Conservation (phyloP, 2,329 filamentous ascomycete genomes). For the Xylaria sp. region DNA sequence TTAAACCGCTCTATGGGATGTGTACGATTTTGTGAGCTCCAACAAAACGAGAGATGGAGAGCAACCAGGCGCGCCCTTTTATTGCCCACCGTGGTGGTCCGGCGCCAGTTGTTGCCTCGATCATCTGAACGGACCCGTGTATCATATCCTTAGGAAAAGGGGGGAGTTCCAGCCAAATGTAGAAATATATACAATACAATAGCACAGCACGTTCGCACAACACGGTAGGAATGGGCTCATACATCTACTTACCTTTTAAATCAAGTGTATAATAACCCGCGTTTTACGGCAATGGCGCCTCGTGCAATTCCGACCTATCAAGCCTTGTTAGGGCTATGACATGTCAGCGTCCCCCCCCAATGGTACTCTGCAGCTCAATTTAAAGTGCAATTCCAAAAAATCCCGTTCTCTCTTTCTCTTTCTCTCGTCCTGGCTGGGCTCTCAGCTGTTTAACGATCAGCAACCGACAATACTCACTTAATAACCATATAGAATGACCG, state of each 20-base stretch:
- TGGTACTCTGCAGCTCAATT: too few species aligned
- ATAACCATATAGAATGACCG: too few species aligned
- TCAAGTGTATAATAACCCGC: constrained; percentile 27
- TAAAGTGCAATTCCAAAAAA: too few species aligned
- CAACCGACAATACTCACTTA: too few species aligned
- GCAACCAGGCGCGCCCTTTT: not conserved
- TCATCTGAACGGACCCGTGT: constrained; percentile 17
- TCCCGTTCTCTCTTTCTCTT: too few species aligned
- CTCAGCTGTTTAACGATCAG: too few species aligned
- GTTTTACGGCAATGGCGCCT: too few species aligned
- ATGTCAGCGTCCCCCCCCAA: too few species aligned
- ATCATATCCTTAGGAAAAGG: constrained; percentile 8
- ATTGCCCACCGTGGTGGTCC: constrained; percentile 1
- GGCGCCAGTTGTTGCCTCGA: not conserved
- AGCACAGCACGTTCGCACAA: not conserved
- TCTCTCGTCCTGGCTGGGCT: too few species aligned
- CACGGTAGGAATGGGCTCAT: not conserved
- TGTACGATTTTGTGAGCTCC: constrained; percentile 18
- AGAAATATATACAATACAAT: constrained; percentile 14
- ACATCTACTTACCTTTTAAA: constrained; percentile 20
- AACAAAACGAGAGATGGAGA: not conserved
- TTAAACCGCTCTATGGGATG: constrained; percentile 10
- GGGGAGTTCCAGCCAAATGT: constrained; percentile 8
- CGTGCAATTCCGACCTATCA: too few species aligned
- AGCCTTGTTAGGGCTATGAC: too few species aligned